Evolutionary conservation across 768 basidiomycete species (phyloP), one percentile per base, ranked within the genome.

Genomic region (Pulveroboletus frians): DNA sequence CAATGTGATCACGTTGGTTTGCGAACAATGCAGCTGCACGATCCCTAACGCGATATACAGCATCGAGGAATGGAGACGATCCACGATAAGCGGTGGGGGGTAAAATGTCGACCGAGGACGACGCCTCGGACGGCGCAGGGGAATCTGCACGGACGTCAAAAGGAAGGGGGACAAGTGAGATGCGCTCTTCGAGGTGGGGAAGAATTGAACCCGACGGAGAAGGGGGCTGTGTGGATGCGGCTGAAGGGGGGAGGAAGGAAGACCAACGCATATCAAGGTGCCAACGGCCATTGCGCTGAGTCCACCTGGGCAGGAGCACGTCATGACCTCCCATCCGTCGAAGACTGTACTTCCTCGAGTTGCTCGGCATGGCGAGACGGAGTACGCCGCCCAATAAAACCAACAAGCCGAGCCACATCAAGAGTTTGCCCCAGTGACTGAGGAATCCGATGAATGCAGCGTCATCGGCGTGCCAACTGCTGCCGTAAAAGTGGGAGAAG

Each of bases 391-490:
- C 64, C 34, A 95, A 67, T 27, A 95, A 75, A 53, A 95, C 68
- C 20, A 79, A 66, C 49, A 88, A 66, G 1, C 90, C 92, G 18
- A 92, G 52, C 83, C 87, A 91, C 88, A 97, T 89, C 54, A 96
- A 67, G 35, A 64, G 73, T 64, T 90, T 93, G 49, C 95, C 95
- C 84, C 91, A 94, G 20, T 78, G 76, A 35, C 81, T 88, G 46
- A 98, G 76, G 74, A 97, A 97, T 38, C 83, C 81, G 62, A 98
- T 92, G 72, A 98, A 96, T n/a, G 85, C 91, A 26, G 95, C 96
- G 67, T 99, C 95, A 61, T 95, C 93, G 5, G 92, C 85, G 62
- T 99, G 95, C 95, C 95, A 99, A 60, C 90, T 92, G 63, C 93
- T 96, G 27, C 93, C 95, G 60, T 98, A 99, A 73, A 83, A 95